Conservation (phyloP, 148 eudicot species). For the Vaccinium darrowii region DNA sequence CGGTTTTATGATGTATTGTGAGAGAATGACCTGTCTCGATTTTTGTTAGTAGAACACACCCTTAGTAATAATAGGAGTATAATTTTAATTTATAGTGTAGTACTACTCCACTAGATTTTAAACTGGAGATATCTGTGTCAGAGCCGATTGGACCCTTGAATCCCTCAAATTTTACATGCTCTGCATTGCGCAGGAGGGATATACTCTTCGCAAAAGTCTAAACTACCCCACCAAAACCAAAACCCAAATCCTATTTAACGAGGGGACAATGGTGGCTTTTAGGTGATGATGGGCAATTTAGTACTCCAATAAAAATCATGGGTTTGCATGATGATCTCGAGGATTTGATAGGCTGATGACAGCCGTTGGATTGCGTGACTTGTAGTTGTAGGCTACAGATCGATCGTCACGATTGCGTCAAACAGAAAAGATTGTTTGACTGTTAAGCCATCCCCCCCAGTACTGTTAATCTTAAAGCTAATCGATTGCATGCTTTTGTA, state of each 20-base stretch:
- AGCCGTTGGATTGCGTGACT: conserved; percentile 32
- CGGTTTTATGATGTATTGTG: no score
- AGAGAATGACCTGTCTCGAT: no score
- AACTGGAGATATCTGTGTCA: conserved; percentile 30
- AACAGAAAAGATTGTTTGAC: conserved; percentile 33
- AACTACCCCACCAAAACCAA: neutral
- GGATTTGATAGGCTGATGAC: neutral
- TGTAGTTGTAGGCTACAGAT: neutral
- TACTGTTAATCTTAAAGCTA: neutral
- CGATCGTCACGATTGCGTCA: conserved; percentile 37
- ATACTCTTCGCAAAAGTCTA: conserved; percentile 4
- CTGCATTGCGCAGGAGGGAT: conserved; percentile 19
- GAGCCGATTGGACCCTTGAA: conserved; percentile 29
- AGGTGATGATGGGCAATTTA: neutral
- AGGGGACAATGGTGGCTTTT: neutral
- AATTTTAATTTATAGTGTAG: no score
- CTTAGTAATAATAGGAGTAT: no score
- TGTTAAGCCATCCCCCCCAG: neutral
- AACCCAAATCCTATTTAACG: neutral
- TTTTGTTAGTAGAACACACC: no score
- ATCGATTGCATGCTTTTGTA: conserved; percentile 28
- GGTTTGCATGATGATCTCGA: conserved; percentile 21
- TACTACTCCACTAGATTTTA: no score
- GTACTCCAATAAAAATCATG: neutral
- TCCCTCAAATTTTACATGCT: conserved; percentile 17